Conservation (phyloP, 352 stramenopile genomes). For the Phytophthora chlamydospora region DNA sequence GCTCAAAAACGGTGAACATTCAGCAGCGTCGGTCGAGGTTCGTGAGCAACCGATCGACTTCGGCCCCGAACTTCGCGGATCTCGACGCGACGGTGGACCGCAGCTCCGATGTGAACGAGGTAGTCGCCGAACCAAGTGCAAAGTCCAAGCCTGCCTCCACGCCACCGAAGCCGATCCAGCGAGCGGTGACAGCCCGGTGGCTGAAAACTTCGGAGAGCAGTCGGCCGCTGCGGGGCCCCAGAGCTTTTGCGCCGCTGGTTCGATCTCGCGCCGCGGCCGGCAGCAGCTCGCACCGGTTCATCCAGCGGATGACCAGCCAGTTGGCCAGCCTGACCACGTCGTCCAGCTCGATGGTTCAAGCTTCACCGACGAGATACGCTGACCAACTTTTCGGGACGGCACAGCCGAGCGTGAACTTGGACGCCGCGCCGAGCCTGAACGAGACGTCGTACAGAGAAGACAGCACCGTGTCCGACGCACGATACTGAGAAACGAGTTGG, state of each 20-base stretch:
- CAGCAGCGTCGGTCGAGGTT: slow-evolving; percentile 24
- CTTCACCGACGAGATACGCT: slow-evolving; percentile 33
- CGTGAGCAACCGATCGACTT: slow-evolving; percentile 21
- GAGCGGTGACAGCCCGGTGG: slow-evolving; percentile 27
- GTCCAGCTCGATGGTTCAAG: slow-evolving; percentile 14
- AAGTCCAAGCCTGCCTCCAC: slow-evolving; percentile 1
- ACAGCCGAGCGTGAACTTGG: slow-evolving; percentile 8
- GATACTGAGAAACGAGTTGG: slow-evolving; percentile 12
- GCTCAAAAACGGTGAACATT: slow-evolving; percentile 7
- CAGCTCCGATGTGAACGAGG: not conserved
- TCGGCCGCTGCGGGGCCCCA: slow-evolving; percentile 16
- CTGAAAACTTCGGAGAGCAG: slow-evolving; percentile 30
- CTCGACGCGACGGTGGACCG: not conserved
- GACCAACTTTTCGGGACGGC: slow-evolving; percentile 32
- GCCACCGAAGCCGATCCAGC: slow-evolving; percentile 12
- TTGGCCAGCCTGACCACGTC: slow-evolving; percentile 26
- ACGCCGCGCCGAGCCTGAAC: slow-evolving; percentile 10
- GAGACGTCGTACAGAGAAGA: slow-evolving; percentile 31
- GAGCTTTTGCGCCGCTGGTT: slow-evolving; percentile 7
- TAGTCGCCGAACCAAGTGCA: not conserved
- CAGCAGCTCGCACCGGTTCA: slow-evolving; percentile 33
- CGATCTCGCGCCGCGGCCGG: slow-evolving; percentile 9
- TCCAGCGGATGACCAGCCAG: slow-evolving; percentile 36
- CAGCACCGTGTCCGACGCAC: slow-evolving; percentile 30
- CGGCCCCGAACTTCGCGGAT: slow-evolving; percentile 29